A percentile compares a stretch with the other conserved stretches of the same genome.
Evolutionary conservation across 2,329 filamentous ascomycete species (phyloP).

Genomic region (Nothophaeocryptopus gaeumannii): DNA sequence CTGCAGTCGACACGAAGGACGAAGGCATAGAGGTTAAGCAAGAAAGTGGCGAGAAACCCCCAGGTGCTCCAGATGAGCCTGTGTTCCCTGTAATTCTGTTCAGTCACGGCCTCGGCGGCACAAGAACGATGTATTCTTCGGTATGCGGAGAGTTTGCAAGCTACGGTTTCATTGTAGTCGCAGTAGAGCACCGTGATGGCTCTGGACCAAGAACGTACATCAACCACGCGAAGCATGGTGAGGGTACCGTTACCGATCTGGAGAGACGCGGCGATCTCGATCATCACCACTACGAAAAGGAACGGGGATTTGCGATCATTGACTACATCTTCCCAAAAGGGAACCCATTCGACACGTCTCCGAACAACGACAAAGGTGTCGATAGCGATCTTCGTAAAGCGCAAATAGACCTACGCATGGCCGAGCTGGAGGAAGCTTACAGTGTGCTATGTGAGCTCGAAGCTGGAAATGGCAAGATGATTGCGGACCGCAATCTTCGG

Average conservation of each 20-base stretch:
- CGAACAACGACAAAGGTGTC: slow-evolving; percentile 59
- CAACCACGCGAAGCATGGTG: slow-evolving; percentile 49
- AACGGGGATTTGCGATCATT: slow-evolving; percentile 30
- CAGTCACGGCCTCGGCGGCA: slow-evolving; percentile 64
- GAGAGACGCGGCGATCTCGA: slow-evolving; percentile 28
- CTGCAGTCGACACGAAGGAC: slow-evolving; percentile 41
- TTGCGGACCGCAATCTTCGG: slow-evolving; percentile 55
- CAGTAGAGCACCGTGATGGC: slow-evolving; percentile 64
- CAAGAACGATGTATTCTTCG: slow-evolving; percentile 60
- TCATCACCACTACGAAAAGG: slow-evolving; percentile 24
- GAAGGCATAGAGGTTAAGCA: slow-evolving; percentile 43
- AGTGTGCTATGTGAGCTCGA: slow-evolving; percentile 56
- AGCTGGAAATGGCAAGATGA: slow-evolving; percentile 51
- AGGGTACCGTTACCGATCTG: slow-evolving; percentile 36
- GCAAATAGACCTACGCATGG: slow-evolving; percentile 61
- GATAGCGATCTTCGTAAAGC: slow-evolving; percentile 59
- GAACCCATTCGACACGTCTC: slow-evolving; percentile 46
- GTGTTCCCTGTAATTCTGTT: slow-evolving; percentile 63
- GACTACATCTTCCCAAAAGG: slow-evolving; percentile 63
- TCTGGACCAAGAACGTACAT: slow-evolving; percentile 61
- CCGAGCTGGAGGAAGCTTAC: slow-evolving; percentile 64
- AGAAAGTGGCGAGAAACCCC: slow-evolving; percentile 39
- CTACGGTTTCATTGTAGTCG: slow-evolving; percentile 63
- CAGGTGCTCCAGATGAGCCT: slow-evolving; percentile 40
- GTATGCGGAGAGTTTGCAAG: slow-evolving; percentile 65